Evolutionary conservation across 2,329 filamentous ascomycete genomes (phyloP), one percentile per base, ranked within the genome.

Genomic region (Penicillium brasilianum): DNA sequence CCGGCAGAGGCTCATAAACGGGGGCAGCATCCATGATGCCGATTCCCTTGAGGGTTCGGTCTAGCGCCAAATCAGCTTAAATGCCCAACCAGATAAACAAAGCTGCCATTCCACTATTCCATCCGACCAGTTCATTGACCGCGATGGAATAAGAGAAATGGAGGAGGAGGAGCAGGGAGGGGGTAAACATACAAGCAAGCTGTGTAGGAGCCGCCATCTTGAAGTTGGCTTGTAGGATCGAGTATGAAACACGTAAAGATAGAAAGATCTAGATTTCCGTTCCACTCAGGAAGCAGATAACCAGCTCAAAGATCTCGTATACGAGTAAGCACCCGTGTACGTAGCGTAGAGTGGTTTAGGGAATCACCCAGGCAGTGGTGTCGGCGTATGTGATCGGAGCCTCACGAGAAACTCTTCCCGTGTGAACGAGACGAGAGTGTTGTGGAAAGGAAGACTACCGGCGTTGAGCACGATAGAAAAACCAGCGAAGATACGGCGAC

Each of bases 31-130:
- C 91, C 81, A 96, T 88, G 80, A 98, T 85, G 74, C 93, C 93
- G 83, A 99, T 93, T 79, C 89, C 90, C 88, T 97, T 98, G 81
- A 93, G 90, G 80, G 95, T 97, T 82, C 95, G 92, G 86, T 91
- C 87, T 89, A 69, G 85, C 67, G 34, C 46, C 49, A 52, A 64
- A 56, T 3, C 61, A 34, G 66, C 60, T 70, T 2, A 59, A 69
- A 63, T 58, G 66, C 53, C 36, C 55, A 60, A 50, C 46, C 28
- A 50, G 9, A 32, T 10, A 50, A 34, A 57, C 44, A 39, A 54
- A 56, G 20, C 25, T 30, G 37, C 41, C 43, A 25, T 41, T 25
- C 7, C 34, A 10, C 22, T 18, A n/a, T 49, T 41, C 46, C 34
- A 43, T 25, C 34, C 34, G 11, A 58, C 32, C 44, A 44, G 22